phyloP scores from a whole-genome alignment of 2,329 filamentous ascomycete species.

The Paraconiothyrium brasiliense region DNA sequence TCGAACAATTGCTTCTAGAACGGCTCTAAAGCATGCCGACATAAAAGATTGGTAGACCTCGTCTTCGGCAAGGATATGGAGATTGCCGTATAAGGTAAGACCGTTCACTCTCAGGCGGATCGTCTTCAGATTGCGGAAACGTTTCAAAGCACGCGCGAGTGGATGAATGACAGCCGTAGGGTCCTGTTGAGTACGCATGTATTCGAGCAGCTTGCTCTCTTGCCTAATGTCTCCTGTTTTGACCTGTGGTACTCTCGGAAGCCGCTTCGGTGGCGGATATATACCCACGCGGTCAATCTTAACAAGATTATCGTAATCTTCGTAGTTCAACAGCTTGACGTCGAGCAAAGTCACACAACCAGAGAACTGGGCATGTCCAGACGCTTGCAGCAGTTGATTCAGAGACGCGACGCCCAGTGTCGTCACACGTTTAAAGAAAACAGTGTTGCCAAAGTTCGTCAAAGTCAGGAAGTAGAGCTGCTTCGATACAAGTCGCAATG shows the following conservation, averaged over 20 bases:
- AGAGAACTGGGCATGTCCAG: slow-evolving; percentile 27
- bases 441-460: slow-evolving; percentile 31
- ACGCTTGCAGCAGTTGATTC: slow-evolving; percentile 29
- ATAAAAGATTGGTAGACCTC: slow-evolving; percentile 14
- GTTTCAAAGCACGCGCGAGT: slow-evolving; percentile 28
- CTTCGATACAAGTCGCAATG: slow-evolving; percentile 36
- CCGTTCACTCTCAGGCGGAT: slow-evolving; percentile 29
- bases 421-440: slow-evolving; percentile 33
- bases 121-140: slow-evolving; percentile 28
- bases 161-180: slow-evolving; percentile 30
- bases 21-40: slow-evolving; percentile 30
- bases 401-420: slow-evolving; percentile 38
- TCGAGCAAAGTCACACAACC: slow-evolving; percentile 32
- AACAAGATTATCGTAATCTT: slow-evolving; percentile 32
- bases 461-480: slow-evolving; percentile 34
- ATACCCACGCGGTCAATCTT: slow-evolving; percentile 34
- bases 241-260: slow-evolving; percentile 29
- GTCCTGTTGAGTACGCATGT: slow-evolving; percentile 27
- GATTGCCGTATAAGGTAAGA: background rate
- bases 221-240: slow-evolving; percentile 27
- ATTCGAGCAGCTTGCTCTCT: slow-evolving; percentile 34
- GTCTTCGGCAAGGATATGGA: slow-evolving; percentile 11
- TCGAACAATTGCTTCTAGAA: slow-evolving; percentile 32
- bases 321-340: slow-evolving; percentile 35
- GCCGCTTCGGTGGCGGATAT: slow-evolving; percentile 41